phyloP scores from a whole-genome alignment of 1,284 basidiomycete genomes.

The Ustilago bromivora region DNA sequence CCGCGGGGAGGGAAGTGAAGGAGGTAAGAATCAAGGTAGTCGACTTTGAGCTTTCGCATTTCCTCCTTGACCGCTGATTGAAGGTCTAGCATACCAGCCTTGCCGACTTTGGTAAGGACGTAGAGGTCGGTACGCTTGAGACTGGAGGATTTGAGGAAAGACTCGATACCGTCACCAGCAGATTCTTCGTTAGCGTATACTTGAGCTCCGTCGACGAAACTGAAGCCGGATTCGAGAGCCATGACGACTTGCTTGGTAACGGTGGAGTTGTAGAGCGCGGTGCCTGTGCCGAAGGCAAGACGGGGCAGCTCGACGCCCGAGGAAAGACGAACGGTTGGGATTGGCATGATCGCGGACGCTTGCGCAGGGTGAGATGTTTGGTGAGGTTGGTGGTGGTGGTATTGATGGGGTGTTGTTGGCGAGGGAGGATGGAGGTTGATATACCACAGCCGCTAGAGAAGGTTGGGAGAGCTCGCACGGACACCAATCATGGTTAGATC shows the following conservation, averaged over 20 bases:
- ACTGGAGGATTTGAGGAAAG: constrained; percentile 30
- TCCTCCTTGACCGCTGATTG: constrained; percentile 41
- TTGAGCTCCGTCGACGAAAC: constrained; percentile 50
- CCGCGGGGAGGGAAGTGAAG: constrained; percentile 58
- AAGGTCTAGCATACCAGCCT: constrained; percentile 37
- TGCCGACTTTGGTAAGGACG: constrained; percentile 48
- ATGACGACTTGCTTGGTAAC: constrained; percentile 34
- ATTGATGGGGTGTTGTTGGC: too few species aligned
- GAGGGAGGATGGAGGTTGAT: too few species aligned
- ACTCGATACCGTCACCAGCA: constrained; percentile 38
- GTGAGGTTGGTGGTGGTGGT: neutral
- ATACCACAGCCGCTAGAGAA: too few species aligned
- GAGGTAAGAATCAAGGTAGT: constrained; percentile 50
- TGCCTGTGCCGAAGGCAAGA: constrained; percentile 54
- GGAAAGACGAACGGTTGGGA: constrained; percentile 35
- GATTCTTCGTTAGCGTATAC: constrained; percentile 51
- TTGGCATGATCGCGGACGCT: constrained; percentile 20
- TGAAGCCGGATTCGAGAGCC: constrained; percentile 50
- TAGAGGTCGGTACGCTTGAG: constrained; percentile 40
- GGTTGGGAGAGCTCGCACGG: neutral
- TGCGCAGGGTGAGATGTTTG: neutral
- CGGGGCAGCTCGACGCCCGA: constrained; percentile 50
- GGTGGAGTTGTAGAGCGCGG: constrained; percentile 41
- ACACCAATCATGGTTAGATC: neutral
- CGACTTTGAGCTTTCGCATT: constrained; percentile 37